Evolutionary conservation across 768 basidiomycete species (phyloP).

Genomic region (Lepiota brunneoincarnata): DNA sequence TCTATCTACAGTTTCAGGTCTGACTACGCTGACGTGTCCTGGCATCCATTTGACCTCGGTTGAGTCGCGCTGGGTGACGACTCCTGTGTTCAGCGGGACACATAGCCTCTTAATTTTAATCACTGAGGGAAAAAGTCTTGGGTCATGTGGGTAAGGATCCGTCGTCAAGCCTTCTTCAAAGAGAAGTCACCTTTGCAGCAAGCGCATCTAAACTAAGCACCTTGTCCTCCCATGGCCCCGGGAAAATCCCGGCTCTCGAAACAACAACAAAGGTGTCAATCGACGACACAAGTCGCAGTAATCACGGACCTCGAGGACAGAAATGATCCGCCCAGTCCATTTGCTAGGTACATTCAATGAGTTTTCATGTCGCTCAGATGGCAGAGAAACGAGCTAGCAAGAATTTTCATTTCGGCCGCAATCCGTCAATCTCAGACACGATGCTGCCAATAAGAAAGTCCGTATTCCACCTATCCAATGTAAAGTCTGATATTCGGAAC

Average conservation of each 20-base stretch:
- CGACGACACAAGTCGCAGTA: background rate
- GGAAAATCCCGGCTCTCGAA: background rate
- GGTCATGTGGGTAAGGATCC: too few species aligned
- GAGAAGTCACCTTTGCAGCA: too few species aligned
- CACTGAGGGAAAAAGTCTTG: too few species aligned
- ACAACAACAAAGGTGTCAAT: background rate
- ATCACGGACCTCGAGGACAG: background rate
- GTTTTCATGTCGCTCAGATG: background rate
- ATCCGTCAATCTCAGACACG: background rate
- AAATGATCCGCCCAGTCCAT: background rate
- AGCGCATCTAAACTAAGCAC: too few species aligned
- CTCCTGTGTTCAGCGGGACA: too few species aligned
- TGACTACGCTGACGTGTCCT: background rate
- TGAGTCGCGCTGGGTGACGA: background rate
- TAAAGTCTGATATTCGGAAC: conserved; percentile 3
- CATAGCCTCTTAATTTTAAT: too few species aligned
- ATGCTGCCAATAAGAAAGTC: background rate
- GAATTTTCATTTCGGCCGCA: background rate
- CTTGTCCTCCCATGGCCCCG: background rate
- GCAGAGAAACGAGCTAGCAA: background rate
- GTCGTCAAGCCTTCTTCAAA: too few species aligned
- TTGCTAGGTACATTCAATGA: background rate
- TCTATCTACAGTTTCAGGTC: background rate
- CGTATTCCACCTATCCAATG: conserved; percentile 6
- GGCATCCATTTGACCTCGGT: background rate